phyloP scores from a whole-genome alignment of 805 yeast species.

The Alloascoidea africana region DNA sequence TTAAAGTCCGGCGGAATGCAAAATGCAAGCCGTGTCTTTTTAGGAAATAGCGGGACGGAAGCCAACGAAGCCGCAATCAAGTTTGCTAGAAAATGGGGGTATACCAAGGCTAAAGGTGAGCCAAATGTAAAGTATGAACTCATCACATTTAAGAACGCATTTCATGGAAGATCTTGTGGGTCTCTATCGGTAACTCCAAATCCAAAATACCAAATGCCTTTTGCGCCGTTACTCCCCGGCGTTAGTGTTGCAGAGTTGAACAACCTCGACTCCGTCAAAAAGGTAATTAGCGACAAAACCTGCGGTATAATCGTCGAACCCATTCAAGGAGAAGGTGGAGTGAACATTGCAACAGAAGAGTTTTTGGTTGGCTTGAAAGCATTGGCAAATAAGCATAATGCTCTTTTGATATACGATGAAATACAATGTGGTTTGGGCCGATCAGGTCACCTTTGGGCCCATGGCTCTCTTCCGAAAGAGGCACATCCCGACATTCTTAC shows the following conservation, averaged over 20 bases:
- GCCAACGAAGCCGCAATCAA: slow-evolving; percentile 72
- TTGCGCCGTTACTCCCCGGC: slow-evolving; percentile 85
- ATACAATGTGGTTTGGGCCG: slow-evolving; percentile 96
- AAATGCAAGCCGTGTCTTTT: slow-evolving; percentile 59
- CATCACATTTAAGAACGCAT: slow-evolving; percentile 76
- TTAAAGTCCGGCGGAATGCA: slow-evolving; percentile 63
- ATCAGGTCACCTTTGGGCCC: slow-evolving; percentile 91
- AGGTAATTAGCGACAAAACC: slow-evolving; percentile 41
- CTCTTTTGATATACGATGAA: slow-evolving; percentile 80
- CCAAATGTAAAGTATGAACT: slow-evolving; percentile 45
- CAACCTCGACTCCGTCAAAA: slow-evolving; percentile 43
- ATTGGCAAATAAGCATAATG: slow-evolving; percentile 54
- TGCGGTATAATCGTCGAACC: slow-evolving; percentile 95
- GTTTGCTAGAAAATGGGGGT: slow-evolving; percentile 73
- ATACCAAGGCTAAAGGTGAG: slow-evolving; percentile 23
- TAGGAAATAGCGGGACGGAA: slow-evolving; percentile 64
- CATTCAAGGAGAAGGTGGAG: slow-evolving; percentile 97
- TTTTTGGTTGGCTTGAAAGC: slow-evolving; percentile 52
- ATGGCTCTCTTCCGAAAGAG: slow-evolving; percentile 50
- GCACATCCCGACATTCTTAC: slow-evolving; percentile 94
- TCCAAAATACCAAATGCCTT: slow-evolving; percentile 85
- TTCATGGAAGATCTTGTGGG: slow-evolving; percentile 95
- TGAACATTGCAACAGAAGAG: slow-evolving; percentile 47
- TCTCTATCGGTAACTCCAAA: slow-evolving; percentile 86
- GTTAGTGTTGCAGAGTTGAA: slow-evolving; percentile 52